phyloP scores from a whole-genome alignment of 1,284 basidiomycete genomes.

The Inonotus hispidus region DNA sequence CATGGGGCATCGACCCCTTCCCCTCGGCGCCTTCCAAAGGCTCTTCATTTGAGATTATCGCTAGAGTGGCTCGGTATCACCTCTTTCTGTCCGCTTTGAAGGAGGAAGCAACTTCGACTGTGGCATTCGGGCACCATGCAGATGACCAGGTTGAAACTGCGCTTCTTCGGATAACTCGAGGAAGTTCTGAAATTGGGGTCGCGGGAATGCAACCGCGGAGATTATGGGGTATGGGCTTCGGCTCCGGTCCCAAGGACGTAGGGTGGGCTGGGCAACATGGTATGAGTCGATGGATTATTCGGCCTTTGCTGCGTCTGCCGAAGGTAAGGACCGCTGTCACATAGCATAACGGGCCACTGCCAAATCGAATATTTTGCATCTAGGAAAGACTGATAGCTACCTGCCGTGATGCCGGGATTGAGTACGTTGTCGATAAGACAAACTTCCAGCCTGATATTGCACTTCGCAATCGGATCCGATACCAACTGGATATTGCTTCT shows the following conservation, averaged over 20 bases:
- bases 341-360: background rate
- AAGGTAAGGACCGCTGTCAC: slow-evolving; percentile 44
- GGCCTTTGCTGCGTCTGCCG: slow-evolving; percentile 58
- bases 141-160: slow-evolving; percentile 79
- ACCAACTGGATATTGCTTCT: slow-evolving; percentile 27
- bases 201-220: slow-evolving; percentile 60
- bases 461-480: slow-evolving; percentile 62
- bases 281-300: slow-evolving; percentile 59
- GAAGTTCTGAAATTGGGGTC: slow-evolving; percentile 48
- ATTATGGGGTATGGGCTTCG: slow-evolving; percentile 70
- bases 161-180: slow-evolving; percentile 58
- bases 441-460: slow-evolving; percentile 70
- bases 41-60: slow-evolving; percentile 44
- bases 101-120: slow-evolving; percentile 29
- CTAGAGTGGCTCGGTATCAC: slow-evolving; percentile 54
- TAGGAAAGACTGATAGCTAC: slow-evolving; percentile 73
- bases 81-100: slow-evolving; percentile 48
- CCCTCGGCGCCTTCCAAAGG: slow-evolving; percentile 35
- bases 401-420: slow-evolving; percentile 52
- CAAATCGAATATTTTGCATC: background rate
- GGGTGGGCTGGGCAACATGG: slow-evolving; percentile 47
- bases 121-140: slow-evolving; percentile 68
- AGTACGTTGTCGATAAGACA: slow-evolving; percentile 59
- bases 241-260: slow-evolving; percentile 27
- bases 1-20: slow-evolving; percentile 51